Evolutionary conservation across 2,329 filamentous ascomycete species (phyloP), one percentile per base, ranked within the genome.

Genomic region (Beauveria bassiana): DNA sequence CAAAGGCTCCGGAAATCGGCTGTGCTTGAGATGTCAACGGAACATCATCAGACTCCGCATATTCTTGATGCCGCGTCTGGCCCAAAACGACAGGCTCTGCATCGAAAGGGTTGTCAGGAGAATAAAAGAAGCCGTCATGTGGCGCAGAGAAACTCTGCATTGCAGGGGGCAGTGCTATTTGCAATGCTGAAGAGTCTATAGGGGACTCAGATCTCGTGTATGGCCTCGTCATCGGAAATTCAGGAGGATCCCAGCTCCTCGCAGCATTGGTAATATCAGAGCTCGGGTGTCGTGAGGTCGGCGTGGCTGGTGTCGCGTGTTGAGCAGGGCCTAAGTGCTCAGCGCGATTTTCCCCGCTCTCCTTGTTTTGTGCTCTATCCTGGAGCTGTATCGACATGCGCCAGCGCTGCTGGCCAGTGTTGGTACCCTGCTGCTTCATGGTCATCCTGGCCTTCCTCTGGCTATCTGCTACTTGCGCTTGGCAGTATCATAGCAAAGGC

Each of bases 351-450:
- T 18, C 40, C 5, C 3, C 26, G 42, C 20, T 46, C 3, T 20
- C 20, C 9, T 38, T 20, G 20, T 53, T 43, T 12, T 53, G 9
- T 10, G 51, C 38, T 43, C 45, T 34, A 34, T 87, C 83, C 73
- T 86, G 86, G 62, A 93, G 78, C 63, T 88, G 89, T 75, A 95
- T 93, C 64, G 87, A 87, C 69, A 66, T 70, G 47, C 66, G 66
- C 59, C 66, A 69, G 62, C 67, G 68, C 56, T 62, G 62, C 61
- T 67, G 63, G 63, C 67, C 66, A 66, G 66, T 66, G 51, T 69
- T 68, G 47, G 66, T 66, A 59, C 62, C 62, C 55, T 70, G 64
- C 34, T 71, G 70, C 63, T 71, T 68, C 73, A 75, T 75, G 54
- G 63, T 62, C 43, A 6, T 57, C 42, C 46, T 22, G 12, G 40